These are phyloP conservation scores for Mycena galericulata DNA, from an alignment of 768 basidiomycete species.

Conservation along the genomic window DNA sequence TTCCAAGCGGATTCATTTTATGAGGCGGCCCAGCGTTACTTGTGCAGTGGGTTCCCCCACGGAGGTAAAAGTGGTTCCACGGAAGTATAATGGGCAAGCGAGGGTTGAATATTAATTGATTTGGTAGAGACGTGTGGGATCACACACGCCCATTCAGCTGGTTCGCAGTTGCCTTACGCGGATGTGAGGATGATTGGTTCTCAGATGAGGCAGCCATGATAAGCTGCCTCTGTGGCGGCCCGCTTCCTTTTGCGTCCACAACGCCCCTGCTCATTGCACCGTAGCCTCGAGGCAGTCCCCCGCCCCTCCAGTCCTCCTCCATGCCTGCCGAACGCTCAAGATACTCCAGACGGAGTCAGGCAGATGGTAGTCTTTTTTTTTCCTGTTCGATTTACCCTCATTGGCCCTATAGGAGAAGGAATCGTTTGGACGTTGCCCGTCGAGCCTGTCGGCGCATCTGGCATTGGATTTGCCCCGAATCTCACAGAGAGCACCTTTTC, in stretches of 20 bases:
- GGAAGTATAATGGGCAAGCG: too few species aligned
- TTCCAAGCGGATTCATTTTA: too few species aligned
- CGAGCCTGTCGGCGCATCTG: slow-evolving; percentile 44
- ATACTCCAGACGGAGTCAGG: slow-evolving; percentile 44
- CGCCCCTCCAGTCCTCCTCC: slow-evolving; percentile 17
- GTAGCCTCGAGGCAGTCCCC: slow-evolving; percentile 34
- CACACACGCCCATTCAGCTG: background rate
- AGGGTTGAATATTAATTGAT: too few species aligned
- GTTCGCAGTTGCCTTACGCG: slow-evolving; percentile 3
- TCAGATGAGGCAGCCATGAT: background rate
- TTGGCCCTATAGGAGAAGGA: slow-evolving; percentile 46
- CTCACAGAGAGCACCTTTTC: slow-evolving; percentile 66
- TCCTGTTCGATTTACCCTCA: background rate
- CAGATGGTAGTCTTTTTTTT: slow-evolving; percentile 43
- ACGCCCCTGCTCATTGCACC: slow-evolving; percentile 27
- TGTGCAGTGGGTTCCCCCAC: too few species aligned
- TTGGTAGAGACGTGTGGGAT: too few species aligned
- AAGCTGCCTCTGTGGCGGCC: background rate
- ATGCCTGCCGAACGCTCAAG: slow-evolving; percentile 55
- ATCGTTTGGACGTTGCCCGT: slow-evolving; percentile 57
- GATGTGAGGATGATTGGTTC: background rate
- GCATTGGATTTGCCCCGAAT: slow-evolving; percentile 66
- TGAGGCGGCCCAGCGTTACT: too few species aligned
- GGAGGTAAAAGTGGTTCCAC: slow-evolving; percentile 1
- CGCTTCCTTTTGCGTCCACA: slow-evolving; percentile 28